These are phyloP conservation scores for Melampsora larici-populina DNA, from an alignment of 1,284 basidiomycete species.

Conservation along the genomic window DNA sequence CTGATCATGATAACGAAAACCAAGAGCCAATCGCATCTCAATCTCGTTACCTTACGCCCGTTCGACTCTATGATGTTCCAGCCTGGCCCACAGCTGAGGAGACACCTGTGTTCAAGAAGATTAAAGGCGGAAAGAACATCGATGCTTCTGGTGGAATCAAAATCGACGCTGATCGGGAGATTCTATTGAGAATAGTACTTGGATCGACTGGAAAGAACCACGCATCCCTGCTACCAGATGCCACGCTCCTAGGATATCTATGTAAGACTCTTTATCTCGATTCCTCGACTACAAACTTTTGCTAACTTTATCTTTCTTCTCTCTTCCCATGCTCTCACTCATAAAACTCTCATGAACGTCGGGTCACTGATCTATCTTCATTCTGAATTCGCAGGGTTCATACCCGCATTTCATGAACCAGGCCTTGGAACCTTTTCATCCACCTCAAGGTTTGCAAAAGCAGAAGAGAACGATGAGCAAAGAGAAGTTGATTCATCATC, in stretches of 20 bases:
- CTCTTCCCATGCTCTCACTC: too few species aligned
- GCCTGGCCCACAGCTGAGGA: too few species aligned
- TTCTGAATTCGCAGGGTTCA: background rate
- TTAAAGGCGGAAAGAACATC: background rate
- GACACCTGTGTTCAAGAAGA: background rate
- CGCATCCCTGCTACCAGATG: conserved; percentile 5
- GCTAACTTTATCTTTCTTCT: background rate
- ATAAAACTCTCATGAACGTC: background rate
- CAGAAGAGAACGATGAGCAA: background rate
- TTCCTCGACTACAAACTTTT: background rate
- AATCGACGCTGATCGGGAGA: conserved; percentile 3
- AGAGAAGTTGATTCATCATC: background rate
- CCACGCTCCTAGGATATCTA: conserved; percentile 2
- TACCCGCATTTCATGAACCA: conserved; percentile 3
- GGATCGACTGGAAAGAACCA: conserved; percentile 14
- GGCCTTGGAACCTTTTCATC: too few species aligned
- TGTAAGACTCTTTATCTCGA: background rate
- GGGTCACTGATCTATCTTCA: background rate
- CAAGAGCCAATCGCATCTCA: background rate
- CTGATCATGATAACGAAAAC: background rate
- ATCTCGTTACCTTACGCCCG: background rate
- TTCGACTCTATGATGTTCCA: conserved; percentile 6
- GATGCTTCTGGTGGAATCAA: background rate
- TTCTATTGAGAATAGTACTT: conserved; percentile 1
- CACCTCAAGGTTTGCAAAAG: background rate